phyloP scores from a whole-genome alignment of 768 basidiomycete genomes.

The Austroboletus festivus region DNA sequence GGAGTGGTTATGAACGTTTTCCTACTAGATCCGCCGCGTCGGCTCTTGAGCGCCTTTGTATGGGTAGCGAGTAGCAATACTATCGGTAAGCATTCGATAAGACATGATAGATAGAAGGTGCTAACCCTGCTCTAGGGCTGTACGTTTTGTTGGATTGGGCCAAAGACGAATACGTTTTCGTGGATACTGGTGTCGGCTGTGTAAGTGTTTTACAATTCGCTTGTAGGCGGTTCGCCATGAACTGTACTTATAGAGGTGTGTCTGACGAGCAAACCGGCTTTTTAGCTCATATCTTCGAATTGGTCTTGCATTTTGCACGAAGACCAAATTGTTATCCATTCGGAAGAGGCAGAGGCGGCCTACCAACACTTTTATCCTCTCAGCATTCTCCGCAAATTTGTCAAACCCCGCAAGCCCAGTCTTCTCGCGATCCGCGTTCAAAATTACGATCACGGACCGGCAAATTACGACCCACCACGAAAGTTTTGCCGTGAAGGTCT shows the following conservation, averaged over 20 bases:
- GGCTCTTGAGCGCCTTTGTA: conserved; percentile 66
- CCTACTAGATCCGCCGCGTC: conserved; percentile 59
- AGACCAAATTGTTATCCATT: conserved; percentile 68
- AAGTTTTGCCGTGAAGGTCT: conserved; percentile 27
- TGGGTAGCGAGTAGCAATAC: conserved; percentile 49
- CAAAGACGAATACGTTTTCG: conserved; percentile 61
- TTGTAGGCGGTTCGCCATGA: conserved; percentile 1
- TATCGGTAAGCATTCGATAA: conserved; percentile 22
- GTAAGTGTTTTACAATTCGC: conserved; percentile 40
- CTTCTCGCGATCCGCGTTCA: conserved; percentile 11
- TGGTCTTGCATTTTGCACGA: conserved; percentile 76
- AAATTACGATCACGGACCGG: conserved; percentile 3
- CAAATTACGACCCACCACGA: conserved; percentile 1
- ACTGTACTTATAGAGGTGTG: background rate
- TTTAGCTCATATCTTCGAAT: conserved; percentile 62
- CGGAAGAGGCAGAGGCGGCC: conserved; percentile 63
- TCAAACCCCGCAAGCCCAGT: conserved; percentile 24
- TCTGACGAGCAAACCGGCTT: conserved; percentile 3
- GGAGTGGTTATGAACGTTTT: conserved; percentile 80
- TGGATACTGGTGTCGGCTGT: conserved; percentile 72
- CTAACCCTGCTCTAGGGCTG: conserved; percentile 45
- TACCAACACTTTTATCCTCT: conserved; percentile 69
- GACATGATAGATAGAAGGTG: background rate
- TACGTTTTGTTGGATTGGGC: conserved; percentile 68
- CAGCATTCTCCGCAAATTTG: conserved; percentile 30